phyloP scores from a whole-genome alignment of 2,329 filamentous ascomycete genomes.

The Penicillium glabrum region DNA sequence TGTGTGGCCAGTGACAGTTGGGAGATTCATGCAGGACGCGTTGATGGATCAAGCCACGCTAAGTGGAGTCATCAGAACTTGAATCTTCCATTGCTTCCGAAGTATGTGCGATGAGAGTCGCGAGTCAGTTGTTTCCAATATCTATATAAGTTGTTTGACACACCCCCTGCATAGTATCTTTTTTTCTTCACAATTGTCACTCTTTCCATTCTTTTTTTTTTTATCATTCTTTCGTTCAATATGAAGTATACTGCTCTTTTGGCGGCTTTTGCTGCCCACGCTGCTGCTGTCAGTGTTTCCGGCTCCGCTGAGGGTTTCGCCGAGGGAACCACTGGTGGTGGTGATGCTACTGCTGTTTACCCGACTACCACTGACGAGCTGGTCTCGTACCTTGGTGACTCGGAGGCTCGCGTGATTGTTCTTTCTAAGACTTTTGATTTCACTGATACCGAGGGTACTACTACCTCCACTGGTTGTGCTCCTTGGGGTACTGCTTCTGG shows the following conservation, averaged over 20 bases:
- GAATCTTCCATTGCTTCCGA: background rate
- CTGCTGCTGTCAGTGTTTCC: slow-evolving; percentile 24
- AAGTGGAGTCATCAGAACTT: background rate
- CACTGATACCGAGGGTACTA: slow-evolving; percentile 53
- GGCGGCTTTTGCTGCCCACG: slow-evolving; percentile 21
- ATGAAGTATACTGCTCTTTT: slow-evolving; percentile 21
- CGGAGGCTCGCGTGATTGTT: slow-evolving; percentile 56
- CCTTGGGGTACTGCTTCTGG: slow-evolving; percentile 55
- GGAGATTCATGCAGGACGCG: background rate
- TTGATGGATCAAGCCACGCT: background rate
- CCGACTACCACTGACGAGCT: slow-evolving; percentile 57
- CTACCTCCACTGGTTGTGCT: slow-evolving; percentile 56
- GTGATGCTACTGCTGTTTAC: slow-evolving; percentile 54
- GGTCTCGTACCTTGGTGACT: slow-evolving; percentile 59
- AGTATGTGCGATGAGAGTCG: background rate
- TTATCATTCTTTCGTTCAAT: slow-evolving; percentile 1
- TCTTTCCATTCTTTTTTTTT: slow-evolving; percentile 1
- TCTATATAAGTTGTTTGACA: slow-evolving; percentile 3
- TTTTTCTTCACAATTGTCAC: background rate
- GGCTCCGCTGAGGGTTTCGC: slow-evolving; percentile 51
- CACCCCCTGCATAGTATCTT: background rate
- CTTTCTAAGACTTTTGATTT: slow-evolving; percentile 41
- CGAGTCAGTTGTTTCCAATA: background rate
- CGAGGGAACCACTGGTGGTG: slow-evolving; percentile 61
- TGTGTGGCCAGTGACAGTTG: background rate